Conservation (phyloP, 2,329 filamentous ascomycete genomes). For the Furcasterigmium sp. region DNA sequence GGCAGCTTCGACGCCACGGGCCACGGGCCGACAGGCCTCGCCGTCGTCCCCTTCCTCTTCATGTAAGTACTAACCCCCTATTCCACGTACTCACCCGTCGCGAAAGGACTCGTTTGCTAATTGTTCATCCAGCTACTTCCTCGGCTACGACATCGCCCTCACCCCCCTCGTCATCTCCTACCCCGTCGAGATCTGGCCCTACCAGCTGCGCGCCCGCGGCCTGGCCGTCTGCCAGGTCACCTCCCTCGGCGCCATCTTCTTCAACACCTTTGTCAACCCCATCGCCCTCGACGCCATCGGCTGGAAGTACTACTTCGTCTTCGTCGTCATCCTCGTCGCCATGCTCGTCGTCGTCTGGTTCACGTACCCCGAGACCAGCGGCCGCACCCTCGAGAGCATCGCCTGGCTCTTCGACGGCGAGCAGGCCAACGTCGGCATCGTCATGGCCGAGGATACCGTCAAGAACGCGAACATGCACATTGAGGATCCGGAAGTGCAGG, state of each 20-base stretch:
- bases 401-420: constrained; percentile 5
- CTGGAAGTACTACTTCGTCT: constrained; percentile 38
- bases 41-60: constrained; percentile 30
- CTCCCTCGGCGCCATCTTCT: constrained; percentile 23
- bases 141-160: constrained; percentile 29
- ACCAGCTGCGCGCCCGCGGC: constrained; percentile 10
- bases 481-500: not conserved
- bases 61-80: constrained; percentile 12
- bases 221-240: constrained; percentile 1
- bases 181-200: constrained; percentile 20
- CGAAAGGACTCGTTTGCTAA: no score
- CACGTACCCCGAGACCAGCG: constrained; percentile 11
- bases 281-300: constrained; percentile 30
- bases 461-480: not conserved
- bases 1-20: constrained; percentile 13
- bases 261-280: constrained; percentile 38
- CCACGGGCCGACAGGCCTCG: constrained; percentile 15
- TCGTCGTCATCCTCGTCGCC: constrained; percentile 44
- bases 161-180: constrained; percentile 25
- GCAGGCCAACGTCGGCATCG: constrained; percentile 1
- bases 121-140: constrained; percentile 19
- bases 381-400: constrained; percentile 11
- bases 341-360: constrained; percentile 8
- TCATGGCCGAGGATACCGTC: constrained; percentile 1
- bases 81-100: not conserved